Evolutionary conservation across 2,329 filamentous ascomycete species (phyloP).

Genomic region (Phyllosticta paracitricarpa): DNA sequence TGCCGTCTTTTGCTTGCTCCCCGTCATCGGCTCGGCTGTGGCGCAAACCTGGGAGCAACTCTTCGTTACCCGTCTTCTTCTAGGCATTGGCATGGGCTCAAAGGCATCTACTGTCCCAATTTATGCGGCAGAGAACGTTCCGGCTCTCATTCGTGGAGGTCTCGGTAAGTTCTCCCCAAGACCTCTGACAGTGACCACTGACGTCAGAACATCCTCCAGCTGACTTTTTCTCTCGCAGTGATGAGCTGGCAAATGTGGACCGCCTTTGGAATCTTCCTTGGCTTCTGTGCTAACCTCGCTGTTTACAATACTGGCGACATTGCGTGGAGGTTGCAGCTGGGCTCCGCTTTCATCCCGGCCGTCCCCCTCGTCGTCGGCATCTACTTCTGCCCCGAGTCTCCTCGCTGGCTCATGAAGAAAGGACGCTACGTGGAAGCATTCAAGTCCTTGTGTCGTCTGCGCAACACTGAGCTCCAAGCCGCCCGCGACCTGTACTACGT

Average conservation of each 20-base stretch:
- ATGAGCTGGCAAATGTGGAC: conserved; percentile 39
- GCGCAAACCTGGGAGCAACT: conserved; percentile 32
- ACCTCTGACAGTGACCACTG: not conserved
- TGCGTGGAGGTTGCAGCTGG: conserved; percentile 31
- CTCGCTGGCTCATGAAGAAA: conserved; percentile 33
- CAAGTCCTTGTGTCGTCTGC: conserved; percentile 28
- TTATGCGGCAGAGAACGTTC: conserved; percentile 30
- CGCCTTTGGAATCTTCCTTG: conserved; percentile 37
- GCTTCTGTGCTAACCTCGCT: conserved; percentile 30
- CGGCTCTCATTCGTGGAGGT: conserved; percentile 30
- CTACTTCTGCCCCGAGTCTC: conserved; percentile 33
- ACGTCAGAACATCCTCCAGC: not conserved
- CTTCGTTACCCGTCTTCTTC: conserved; percentile 25
- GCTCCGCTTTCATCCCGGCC: conserved; percentile 30
- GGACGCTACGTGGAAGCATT: conserved; percentile 29
- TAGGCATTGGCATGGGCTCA: conserved; percentile 35
- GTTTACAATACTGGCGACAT: conserved; percentile 28
- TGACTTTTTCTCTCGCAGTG: conserved; percentile 16
- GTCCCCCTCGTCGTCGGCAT: conserved; percentile 29
- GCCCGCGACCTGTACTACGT: conserved; percentile 35
- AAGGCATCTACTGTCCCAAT: conserved; percentile 37
- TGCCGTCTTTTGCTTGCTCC: conserved; percentile 21
- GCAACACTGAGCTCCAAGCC: conserved; percentile 31
- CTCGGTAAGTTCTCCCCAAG: conserved; percentile 13
- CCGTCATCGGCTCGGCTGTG: conserved; percentile 26